Conservation (phyloP, 306 rosid genomes). For the Dryas drummondii region DNA sequence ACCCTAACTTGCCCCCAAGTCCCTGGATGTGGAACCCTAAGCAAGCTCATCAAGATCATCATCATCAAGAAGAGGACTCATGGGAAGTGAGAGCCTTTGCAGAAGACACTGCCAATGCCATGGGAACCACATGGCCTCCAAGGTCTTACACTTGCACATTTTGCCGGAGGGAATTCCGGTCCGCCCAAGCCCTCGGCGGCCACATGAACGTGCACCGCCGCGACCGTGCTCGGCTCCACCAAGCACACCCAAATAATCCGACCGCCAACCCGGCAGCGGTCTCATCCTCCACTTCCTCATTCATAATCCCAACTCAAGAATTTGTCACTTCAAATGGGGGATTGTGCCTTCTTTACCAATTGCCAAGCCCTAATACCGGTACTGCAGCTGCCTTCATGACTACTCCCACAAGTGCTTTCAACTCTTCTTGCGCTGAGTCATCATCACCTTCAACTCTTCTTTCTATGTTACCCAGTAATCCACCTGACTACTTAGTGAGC, state of each 20-base stretch:
- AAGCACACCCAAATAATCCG: constrained; percentile 27
- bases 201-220: constrained; percentile 99
- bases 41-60: constrained; percentile 19
- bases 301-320: constrained; percentile 60
- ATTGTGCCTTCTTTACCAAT: constrained; percentile 64
- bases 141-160: constrained; percentile 86
- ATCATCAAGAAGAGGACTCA: constrained; percentile 59
- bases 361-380: constrained; percentile 53
- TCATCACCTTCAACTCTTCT: constrained; percentile 58
- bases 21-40: constrained; percentile 78
- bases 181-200: constrained; percentile 96
- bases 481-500: constrained; percentile 11
- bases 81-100: constrained; percentile 95
- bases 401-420: background rate
- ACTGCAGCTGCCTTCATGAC: background rate
- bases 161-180: constrained; percentile 80
- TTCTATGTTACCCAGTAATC: constrained; percentile 44
- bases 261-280: background rate
- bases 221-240: constrained; percentile 92
- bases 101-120: constrained; percentile 69
- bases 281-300: constrained; percentile 30
- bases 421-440: background rate
- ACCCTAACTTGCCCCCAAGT: constrained; percentile 39
- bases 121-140: constrained; percentile 96
- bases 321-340: constrained; percentile 48